These are phyloP conservation scores for Coemansia sp. DNA, from an alignment of 192 early-diverging fungal species.

Conservation along the genomic window DNA sequence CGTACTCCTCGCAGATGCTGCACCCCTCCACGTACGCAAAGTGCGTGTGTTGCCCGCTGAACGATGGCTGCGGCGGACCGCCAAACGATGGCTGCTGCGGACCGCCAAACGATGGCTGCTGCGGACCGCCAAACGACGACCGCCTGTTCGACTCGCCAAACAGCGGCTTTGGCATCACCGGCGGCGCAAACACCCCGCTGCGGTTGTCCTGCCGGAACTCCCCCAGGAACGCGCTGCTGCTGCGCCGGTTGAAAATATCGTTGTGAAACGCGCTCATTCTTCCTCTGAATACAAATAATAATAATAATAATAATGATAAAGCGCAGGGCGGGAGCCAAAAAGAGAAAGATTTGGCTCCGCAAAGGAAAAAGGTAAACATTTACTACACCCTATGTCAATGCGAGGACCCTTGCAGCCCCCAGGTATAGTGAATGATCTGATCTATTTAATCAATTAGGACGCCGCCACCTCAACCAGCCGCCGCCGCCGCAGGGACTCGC, in stretches of 20 bases:
- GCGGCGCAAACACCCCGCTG: conserved; percentile 33
- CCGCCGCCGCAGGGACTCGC: conserved; percentile 13
- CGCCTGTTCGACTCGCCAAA: conserved; percentile 19
- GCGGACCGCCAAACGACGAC: conserved; percentile 14
- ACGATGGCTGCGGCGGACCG: no score
- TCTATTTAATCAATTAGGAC: background rate
- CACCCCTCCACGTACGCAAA: conserved; percentile 46
- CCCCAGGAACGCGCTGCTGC: conserved; percentile 18
- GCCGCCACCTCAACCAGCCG: conserved; percentile 40
- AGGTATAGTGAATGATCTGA: background rate
- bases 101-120: conserved; percentile 15
- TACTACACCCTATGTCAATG: background rate
- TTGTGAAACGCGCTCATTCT: conserved; percentile 48
- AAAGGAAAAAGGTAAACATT: background rate
- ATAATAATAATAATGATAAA: background rate
- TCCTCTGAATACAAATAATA: background rate
- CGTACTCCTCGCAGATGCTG: conserved; percentile 43
- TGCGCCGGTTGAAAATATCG: conserved; percentile 40
- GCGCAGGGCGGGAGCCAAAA: background rate
- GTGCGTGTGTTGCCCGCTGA: conserved; percentile 5
- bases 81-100: no score
- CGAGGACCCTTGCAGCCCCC: background rate
- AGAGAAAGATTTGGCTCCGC: background rate
- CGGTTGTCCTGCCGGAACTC: conserved; percentile 33
- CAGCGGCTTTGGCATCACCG: conserved; percentile 41